Evolutionary conservation across 2,329 filamentous ascomycete species (phyloP), one percentile per base, ranked within the genome.

Genomic region (Fusarium dimerum): DNA sequence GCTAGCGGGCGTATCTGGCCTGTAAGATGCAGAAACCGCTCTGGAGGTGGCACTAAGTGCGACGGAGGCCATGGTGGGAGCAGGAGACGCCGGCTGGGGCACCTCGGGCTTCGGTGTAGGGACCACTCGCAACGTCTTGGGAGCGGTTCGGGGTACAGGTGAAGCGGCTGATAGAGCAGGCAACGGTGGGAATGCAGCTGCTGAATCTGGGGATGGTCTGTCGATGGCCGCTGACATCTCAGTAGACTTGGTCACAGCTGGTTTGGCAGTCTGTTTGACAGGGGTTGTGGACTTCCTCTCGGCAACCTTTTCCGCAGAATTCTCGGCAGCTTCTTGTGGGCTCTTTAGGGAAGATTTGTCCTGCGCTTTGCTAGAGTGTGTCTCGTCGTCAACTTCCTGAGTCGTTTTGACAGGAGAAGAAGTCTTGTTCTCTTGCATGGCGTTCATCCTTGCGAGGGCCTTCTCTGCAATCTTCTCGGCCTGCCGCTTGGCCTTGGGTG

Each of bases 1-100:
- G 65, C 88, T 92, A 1, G 76, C 82, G 0, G 89, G 88, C 1
- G 89, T 92, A 29, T 84, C 85, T n/a, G 89, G 88, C 7, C 82
- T 77, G 51, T 87, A 66, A 6, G 62, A 66, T 11, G 55, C 48
- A 15, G 68, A 70, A 18, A 70, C 53, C 2, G 61, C 66, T 47
- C 70, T 67, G 11, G 68, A 68, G n/a, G 59, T 51, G 36, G 61
- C 54, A 38, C 67, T 59, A 45, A 66, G 55, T 15, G 66, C 62
- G 15, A 67, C 57, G 4, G 72, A 72, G 9, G 69, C 64, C 57
- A 62, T 53, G 6, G 64, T 65, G 43, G 64, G 52, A 4, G 62
- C 64, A 5, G 66, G 69, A 6, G 72, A 72, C 6, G 69, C 59
- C 41, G 67, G 54, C 1, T 78, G 73, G 2, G 83, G 77, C 1